Evolutionary conservation across 2,329 filamentous ascomycete genomes (phyloP), one percentile per base, ranked within the genome.

Genomic region (Fusarium nygamai): DNA sequence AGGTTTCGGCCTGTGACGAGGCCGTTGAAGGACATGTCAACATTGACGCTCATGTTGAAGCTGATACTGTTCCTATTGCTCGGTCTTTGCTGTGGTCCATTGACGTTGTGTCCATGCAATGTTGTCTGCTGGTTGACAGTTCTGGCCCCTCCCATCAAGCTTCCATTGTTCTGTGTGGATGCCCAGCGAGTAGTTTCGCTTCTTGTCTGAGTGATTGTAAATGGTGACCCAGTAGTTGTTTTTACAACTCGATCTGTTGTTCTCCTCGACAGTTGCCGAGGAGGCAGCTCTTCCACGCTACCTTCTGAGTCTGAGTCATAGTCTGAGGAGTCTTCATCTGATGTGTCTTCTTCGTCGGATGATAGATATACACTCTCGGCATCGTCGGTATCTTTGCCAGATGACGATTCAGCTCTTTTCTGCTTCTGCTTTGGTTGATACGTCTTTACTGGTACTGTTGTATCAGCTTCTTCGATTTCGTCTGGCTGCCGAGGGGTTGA

Each of bases 1-100:
- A 78, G 46, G 43, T 78, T 78, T 12, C 76, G 69, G 13, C 76
- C 76, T 12, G 75, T 78, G 39, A 78, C 72, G 17, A 78, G 62
- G n/a, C 76, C 76, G 14, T 67, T 78, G 46, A 78, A 78, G 4
- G 65, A 66, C 64, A 78, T 75, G 33, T 76, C 61, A 44, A 78
- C 62, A 20, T 78, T 74, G 34, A 78, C 46, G 36, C 72, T 78
- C 75, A 78, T 76, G 38, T 76, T 78, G 47, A 78, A 57, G 34
- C 76, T 76, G n/a, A 78, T n/a, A 20, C 72, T 74, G 36, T 75
- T 78, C 24, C 72, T 67, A 6, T 59, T 73, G 5, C 39, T 57
- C n/a, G 69, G 67, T 17, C 61, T 50, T 39, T 34, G 58, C 31
- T 64, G 67, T 17, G 63, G 60, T 31, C 33, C 53, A 22, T 66